Base-by-base conservation (phyloP, 2,329 filamentous ascomycete genomes). In the Pseudocercospora pini-densiflorae region DNA sequence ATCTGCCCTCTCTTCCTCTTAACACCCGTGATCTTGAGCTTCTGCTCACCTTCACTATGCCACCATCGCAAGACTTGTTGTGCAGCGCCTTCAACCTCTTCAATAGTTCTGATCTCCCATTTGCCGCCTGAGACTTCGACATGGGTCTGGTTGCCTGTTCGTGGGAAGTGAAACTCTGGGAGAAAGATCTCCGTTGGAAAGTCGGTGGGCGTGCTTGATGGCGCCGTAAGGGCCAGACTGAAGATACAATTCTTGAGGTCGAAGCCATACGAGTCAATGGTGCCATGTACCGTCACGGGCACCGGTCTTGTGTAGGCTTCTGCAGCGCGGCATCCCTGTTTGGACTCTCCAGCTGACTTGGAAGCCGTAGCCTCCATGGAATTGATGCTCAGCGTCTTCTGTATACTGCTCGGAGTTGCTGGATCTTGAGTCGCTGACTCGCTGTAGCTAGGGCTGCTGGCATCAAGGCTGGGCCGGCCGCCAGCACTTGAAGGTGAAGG, bases 261-360 rank as follows among this genome's bases (percentile, higher is more conserved):
- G 74, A 99, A 99, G 1, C 89, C 90, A 74, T 92, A 92, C 9
- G 86, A 84, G 2, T 86, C 77, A 14, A 97, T 83, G 29, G 86
- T 85, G 9, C 95, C 95, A 58, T 89, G 89, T 0, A 91, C 91
- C 3, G 85, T 84, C 27, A 94, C 89, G 0, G 95, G 92, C 0
- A 90, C 90, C 0, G 95, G 95, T 1, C 95, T 90, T 36, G 98
- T 88, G 74, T 93, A 98, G 0, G 96, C 94, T 79, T 99, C 94
- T 3, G 94, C 94, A 0, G 94, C 95, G 43, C 95, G 91, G 74
- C 91, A 92, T 1, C 95, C 94, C 0, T 68, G 64, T 29, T 63
- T 64, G 12, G 27, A 59, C 36, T 70, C 66, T 23, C 36, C 36
- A 24, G 63, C 23, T 4, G 55, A 14, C 2, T 53, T n/a, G 10